These are phyloP conservation scores for Scytalidium lignicola DNA, from an alignment of 2,329 filamentous ascomycete species.

Conservation along the genomic window DNA sequence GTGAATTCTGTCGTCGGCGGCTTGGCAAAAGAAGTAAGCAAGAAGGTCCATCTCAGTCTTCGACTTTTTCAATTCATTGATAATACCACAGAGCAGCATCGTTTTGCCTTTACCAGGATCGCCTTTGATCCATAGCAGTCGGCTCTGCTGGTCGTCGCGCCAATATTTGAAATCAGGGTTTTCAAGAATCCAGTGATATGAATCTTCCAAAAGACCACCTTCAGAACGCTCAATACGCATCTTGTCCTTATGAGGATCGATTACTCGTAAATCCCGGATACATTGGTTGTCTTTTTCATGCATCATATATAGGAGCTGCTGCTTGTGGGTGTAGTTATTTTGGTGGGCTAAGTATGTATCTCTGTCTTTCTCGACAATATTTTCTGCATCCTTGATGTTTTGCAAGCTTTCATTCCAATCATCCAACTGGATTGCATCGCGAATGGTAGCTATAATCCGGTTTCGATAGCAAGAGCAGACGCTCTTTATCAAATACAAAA, in stretches of 20 bases:
- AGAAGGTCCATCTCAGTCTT: slow-evolving; percentile 2
- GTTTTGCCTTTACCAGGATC: slow-evolving; percentile 34
- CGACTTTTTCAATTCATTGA: slow-evolving; percentile 20
- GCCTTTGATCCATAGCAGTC: slow-evolving; percentile 30
- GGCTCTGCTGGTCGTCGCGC: slow-evolving; percentile 14
- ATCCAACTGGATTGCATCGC: slow-evolving; percentile 28
- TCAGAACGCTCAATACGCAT: slow-evolving; percentile 16
- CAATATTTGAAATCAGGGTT: slow-evolving; percentile 25
- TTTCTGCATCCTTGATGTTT: slow-evolving; percentile 25
- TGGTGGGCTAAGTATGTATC: background rate
- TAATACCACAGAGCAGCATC: slow-evolving; percentile 28
- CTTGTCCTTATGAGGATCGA: slow-evolving; percentile 11
- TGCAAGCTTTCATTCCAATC: slow-evolving; percentile 31
- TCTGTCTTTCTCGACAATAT: slow-evolving; percentile 7
- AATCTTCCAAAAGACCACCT: slow-evolving; percentile 22
- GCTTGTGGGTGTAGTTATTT: no score
- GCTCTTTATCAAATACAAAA: slow-evolving; percentile 37
- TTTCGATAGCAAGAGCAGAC: slow-evolving; percentile 31
- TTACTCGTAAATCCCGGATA: slow-evolving; percentile 6
- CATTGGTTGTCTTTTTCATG: slow-evolving; percentile 4
- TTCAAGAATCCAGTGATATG: slow-evolving; percentile 30
- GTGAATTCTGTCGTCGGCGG: slow-evolving; percentile 31
- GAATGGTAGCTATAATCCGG: slow-evolving; percentile 21
- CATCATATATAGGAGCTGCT: background rate
- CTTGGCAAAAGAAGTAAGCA: slow-evolving; percentile 39